Evolutionary conservation across 2,329 filamentous ascomycete species (phyloP), one percentile per base, ranked within the genome.

Genomic region (Talaromyces islandicus): DNA sequence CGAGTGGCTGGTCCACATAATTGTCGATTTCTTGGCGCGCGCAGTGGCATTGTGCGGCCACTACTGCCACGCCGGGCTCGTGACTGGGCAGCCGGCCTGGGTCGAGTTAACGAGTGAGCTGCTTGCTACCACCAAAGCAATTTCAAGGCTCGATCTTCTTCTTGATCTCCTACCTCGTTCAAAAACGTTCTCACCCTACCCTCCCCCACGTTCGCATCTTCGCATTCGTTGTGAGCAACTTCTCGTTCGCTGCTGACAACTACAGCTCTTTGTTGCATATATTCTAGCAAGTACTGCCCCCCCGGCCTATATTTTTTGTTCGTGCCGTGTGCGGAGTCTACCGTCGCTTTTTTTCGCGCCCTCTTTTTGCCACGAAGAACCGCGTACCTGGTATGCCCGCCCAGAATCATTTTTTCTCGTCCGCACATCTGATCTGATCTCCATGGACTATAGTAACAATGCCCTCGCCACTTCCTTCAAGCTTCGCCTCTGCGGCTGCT

Each of bases 401-500:
- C 50, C 27, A 43, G 51, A 14, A 21, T 58, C 59, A n/a, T 66
- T 56, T 54, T 59, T 48, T 35, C n/a, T 19, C 32, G 46, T 3
- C 9, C 58, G 46, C 62, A 62, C 52, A 35, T 64, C 62, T 64
- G 64, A 65, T 65, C 66, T 61, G 61, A 63, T 64, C 58, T 51
- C 64, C 68, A 64, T 64, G 60, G 59, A 62, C 63, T 60, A 62
- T 59, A 64, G 61, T 52, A 46, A 62, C 60, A 70, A 83, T 91
- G 88, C 85, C 88, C 79, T 85, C 87, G 74, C 87, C 89, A 79
- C 84, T 91, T 75, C 87, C 88, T 70, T 91, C 89, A 69, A 92
- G 88, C 82, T 92, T 92, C 78, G 89, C 89, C 74, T 91, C 89
- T 72, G 89, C 89, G 70, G 89, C 89, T 68, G 89, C 89, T 73